These are phyloP conservation scores for Exsudoporus floridanus DNA, from an alignment of 1,284 basidiomycete species.

Conservation along the genomic window DNA sequence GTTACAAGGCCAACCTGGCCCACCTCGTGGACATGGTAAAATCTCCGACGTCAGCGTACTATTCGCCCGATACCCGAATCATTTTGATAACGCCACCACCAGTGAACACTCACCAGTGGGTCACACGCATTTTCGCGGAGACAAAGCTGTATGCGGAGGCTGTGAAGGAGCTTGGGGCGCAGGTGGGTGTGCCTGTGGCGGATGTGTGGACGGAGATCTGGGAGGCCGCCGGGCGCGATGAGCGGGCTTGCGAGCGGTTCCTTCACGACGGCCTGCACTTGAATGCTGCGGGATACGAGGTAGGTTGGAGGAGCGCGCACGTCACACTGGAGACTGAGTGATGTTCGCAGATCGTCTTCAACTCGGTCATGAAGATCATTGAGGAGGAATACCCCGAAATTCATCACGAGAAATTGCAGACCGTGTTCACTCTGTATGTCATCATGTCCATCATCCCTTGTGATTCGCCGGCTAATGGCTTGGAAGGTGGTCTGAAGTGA, in stretches of 20 bases:
- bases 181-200: slow-evolving; percentile 56
- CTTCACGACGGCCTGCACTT: slow-evolving; percentile 78
- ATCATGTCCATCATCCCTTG: slow-evolving; percentile 34
- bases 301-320: slow-evolving; percentile 26
- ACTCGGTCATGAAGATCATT: slow-evolving; percentile 61
- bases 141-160: slow-evolving; percentile 71
- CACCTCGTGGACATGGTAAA: slow-evolving; percentile 63
- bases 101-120: slow-evolving; percentile 62
- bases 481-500: slow-evolving; percentile 43
- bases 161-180: slow-evolving; percentile 58
- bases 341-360: slow-evolving; percentile 59
- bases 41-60: slow-evolving; percentile 58
- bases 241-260: slow-evolving; percentile 49
- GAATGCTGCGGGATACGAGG: slow-evolving; percentile 68
- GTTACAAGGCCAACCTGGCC: slow-evolving; percentile 66
- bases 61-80: slow-evolving; percentile 75
- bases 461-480: slow-evolving; percentile 3
- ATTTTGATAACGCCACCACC: slow-evolving; percentile 86
- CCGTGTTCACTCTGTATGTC: slow-evolving; percentile 57
- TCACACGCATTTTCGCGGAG: slow-evolving; percentile 59
- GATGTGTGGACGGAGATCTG: slow-evolving; percentile 73
- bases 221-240: slow-evolving; percentile 60
- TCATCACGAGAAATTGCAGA: slow-evolving; percentile 57
- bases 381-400: slow-evolving; percentile 62
- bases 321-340: slow-evolving; percentile 3